Percentiles rank a stretch among this genome's conserved stretches.
These are phyloP conservation scores for Podospora australis DNA, from an alignment of 495 filamentous ascomycete species.

Conservation along the genomic window DNA sequence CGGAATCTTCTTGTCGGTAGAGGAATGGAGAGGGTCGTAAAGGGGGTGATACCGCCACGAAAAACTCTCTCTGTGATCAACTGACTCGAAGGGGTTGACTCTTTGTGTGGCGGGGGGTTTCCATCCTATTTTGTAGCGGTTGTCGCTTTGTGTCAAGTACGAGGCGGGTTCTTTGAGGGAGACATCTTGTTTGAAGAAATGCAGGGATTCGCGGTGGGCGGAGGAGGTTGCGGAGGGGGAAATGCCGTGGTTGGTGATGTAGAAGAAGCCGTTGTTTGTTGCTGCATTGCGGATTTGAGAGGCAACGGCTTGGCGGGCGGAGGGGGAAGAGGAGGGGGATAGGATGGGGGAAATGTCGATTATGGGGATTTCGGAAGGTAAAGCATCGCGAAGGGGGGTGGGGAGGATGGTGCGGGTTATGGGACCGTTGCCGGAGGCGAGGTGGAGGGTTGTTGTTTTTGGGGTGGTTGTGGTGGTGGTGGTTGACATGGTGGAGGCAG, in stretches of 20 bases:
- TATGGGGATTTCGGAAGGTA: conserved; percentile 45
- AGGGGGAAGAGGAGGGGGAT: conserved; percentile 22
- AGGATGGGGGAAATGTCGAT: conserved; percentile 39
- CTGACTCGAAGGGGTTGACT: conserved; percentile 31
- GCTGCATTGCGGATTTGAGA: conserved; percentile 35
- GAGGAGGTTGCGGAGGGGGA: conserved; percentile 29
- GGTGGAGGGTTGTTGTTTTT: conserved; percentile 26
- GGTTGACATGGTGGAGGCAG: neutral
- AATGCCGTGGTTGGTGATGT: conserved; percentile 48
- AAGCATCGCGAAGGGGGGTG: conserved; percentile 33
- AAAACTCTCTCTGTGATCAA: conserved; percentile 38
- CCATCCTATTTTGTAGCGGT: conserved; percentile 23
- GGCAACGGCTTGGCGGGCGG: conserved; percentile 31
- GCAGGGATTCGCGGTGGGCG: conserved; percentile 21
- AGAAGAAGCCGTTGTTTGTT: conserved; percentile 42
- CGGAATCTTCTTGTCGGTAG: conserved; percentile 25
- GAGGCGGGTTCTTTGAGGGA: conserved; percentile 35
- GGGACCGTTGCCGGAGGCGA: conserved; percentile 36
- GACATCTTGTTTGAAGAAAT: conserved; percentile 41
- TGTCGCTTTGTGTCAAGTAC: conserved; percentile 19
- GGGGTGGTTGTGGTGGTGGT: neutral
- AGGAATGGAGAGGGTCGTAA: conserved; percentile 32
- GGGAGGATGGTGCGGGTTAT: conserved; percentile 31
- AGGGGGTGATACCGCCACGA: conserved; percentile 38
- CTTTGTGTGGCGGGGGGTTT: conserved; percentile 22